These are phyloP conservation scores for Venturia pyrina DNA, from an alignment of 2,329 filamentous ascomycete species.

Conservation along the genomic window DNA sequence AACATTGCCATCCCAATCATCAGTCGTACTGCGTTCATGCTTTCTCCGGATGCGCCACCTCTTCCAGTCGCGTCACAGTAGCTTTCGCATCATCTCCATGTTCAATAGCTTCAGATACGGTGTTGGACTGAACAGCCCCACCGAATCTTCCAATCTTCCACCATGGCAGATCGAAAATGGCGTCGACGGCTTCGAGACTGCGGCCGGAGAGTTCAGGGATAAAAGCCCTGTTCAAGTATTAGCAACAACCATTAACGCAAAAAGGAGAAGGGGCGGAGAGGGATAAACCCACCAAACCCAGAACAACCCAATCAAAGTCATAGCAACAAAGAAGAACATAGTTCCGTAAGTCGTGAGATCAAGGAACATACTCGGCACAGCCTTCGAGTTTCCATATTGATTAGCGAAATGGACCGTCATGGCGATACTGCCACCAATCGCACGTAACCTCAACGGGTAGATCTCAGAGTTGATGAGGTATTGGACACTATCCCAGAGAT, in stretches of 20 bases:
- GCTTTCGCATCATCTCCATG: not conserved
- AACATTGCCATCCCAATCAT: not conserved
- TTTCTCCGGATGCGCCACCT: not conserved
- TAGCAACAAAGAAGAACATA: conserved; percentile 64
- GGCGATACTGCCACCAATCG: conserved; percentile 57
- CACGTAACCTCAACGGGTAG: conserved; percentile 64
- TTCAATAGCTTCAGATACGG: not conserved
- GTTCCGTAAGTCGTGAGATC: conserved; percentile 48
- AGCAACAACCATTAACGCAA: not conserved
- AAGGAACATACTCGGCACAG: conserved; percentile 66
- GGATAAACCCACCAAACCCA: conserved; percentile 49
- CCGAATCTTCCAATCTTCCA: conserved; percentile 54
- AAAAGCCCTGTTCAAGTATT: conserved; percentile 33
- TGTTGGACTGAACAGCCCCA: conserved; percentile 15
- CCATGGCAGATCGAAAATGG: conserved; percentile 63
- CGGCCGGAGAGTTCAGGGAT: conserved; percentile 62
- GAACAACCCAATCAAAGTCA: conserved; percentile 56
- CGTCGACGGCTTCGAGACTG: conserved; percentile 58
- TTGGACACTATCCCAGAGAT: conserved; percentile 62
- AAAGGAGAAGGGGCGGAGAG: no score
- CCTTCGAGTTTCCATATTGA: conserved; percentile 67
- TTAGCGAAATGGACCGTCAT: conserved; percentile 75
- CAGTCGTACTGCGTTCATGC: not conserved
- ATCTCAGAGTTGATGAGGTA: conserved; percentile 71
- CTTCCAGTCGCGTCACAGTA: not conserved